Percentiles rank a stretch among this genome's conserved stretches.
Evolutionary conservation across 2,329 filamentous ascomycete genomes (phyloP).

Genomic region (Herpotrichia juniperi): DNA sequence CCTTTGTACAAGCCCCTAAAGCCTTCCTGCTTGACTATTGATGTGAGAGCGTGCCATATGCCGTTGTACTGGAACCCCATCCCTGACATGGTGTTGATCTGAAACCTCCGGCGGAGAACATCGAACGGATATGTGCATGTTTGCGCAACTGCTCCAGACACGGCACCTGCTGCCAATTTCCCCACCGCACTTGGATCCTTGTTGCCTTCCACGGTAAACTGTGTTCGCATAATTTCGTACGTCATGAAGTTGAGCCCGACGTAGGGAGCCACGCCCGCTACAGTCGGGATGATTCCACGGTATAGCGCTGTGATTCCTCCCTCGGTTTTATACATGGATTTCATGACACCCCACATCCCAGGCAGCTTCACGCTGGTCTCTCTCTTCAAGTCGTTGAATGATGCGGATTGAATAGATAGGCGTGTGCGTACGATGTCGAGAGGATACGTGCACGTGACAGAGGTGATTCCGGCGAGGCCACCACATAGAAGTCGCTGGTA

Average conservation of each 20-base stretch:
- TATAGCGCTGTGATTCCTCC: slow-evolving; percentile 88
- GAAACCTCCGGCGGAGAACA: slow-evolving; percentile 89
- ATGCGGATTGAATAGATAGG: slow-evolving; percentile 95
- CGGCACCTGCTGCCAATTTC: slow-evolving; percentile 86
- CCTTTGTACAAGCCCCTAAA: slow-evolving; percentile 90
- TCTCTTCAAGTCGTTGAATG: slow-evolving; percentile 76
- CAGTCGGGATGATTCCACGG: slow-evolving; percentile 89
- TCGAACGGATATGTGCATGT: slow-evolving; percentile 99
- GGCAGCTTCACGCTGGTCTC: slow-evolving; percentile 65
- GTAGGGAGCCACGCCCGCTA: slow-evolving; percentile 94
- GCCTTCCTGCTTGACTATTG: slow-evolving; percentile 85
- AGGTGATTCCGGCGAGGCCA: slow-evolving; percentile 91
- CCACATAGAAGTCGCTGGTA: slow-evolving; percentile 84
- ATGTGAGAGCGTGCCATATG: slow-evolving; percentile 79
- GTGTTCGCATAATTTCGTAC: slow-evolving; percentile 85
- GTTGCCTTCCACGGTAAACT: slow-evolving; percentile 86
- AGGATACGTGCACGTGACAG: slow-evolving; percentile 92
- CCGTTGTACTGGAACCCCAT: slow-evolving; percentile 96
- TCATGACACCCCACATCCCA: slow-evolving; percentile 89
- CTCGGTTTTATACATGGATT: slow-evolving; percentile 86
- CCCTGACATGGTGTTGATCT: slow-evolving; percentile 98
- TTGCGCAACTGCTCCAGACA: slow-evolving; percentile 95
- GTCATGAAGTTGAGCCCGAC: slow-evolving; percentile 99
- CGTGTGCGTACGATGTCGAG: slow-evolving; percentile 97
- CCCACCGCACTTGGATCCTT: slow-evolving; percentile 78